Evolutionary conservation across 192 early-diverging fungal species (phyloP), one percentile per base, ranked within the genome.

Genomic region (Coemansia sp.): DNA sequence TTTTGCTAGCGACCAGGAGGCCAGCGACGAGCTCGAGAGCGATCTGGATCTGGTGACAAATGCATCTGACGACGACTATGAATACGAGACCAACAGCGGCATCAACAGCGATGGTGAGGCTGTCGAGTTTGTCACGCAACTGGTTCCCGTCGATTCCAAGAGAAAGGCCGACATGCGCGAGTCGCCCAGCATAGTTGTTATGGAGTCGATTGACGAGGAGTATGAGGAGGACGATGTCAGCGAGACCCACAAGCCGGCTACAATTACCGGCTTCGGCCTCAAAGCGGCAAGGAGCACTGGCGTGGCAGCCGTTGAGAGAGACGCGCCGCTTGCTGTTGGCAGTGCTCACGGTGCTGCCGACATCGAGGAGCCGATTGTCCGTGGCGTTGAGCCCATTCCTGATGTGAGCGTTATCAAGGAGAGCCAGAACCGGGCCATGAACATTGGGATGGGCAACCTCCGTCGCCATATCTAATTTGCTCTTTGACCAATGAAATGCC

Each of bases 401-500:
- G 78, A 81, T 21, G 58, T 73, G 8, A 46, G 54, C 45, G 19
- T 72, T 19, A 58, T 81, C 71, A 81, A 68, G 67, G 71, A 81
- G 47, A 76, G 69, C 73, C 67, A 76, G 61, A 76, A 73, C 70
- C 78, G 78, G 6, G 78, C 78, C 56, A 72, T 75, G 21, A 76
- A 81, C 67, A 75, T 81, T 69, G 78, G 78, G 18, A 21, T 72
- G 43, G 78, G 78, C 10, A 81, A 76, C 41, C 73, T 81, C 63
- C 73, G 70, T 40, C 73, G 73, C 60, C 67, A 68, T 61, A 59
- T 66, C 18, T 81, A 76, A 54, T 32, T 2, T 32, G n/a, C 32
- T 4, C 2, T 32, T 32, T 32, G 48, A 11, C 26, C 36, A 32
- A 8, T 51, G 32, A 10, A 8, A 15, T 11, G 15, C 18, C 32